These are phyloP conservation scores for Proliferodiscus dingleyae DNA, from an alignment of 2,329 filamentous ascomycete genomes.

Conservation along the genomic window DNA sequence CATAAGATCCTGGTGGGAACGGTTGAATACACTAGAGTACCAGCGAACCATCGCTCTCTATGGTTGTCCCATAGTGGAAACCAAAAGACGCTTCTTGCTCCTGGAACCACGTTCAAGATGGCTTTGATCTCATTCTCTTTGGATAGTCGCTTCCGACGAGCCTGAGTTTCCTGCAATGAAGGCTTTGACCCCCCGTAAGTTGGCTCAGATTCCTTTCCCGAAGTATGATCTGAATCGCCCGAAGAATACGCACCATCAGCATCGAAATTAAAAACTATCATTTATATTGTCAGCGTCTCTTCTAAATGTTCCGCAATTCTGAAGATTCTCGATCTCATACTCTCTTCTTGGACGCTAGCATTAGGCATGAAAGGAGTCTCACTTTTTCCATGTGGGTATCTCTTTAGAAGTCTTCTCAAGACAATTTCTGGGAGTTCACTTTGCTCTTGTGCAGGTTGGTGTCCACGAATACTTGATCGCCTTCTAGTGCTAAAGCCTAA, in stretches of 20 bases:
- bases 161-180: constrained; percentile 7
- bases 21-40: constrained; percentile 45
- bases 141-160: constrained; percentile 17
- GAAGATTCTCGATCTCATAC: too few relatives aligned
- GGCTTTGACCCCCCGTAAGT: constrained; percentile 1
- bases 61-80: constrained; percentile 45
- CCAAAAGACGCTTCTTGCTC: constrained; percentile 42
- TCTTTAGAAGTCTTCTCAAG: constrained; percentile 26
- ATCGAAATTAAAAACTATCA: constrained; percentile 28
- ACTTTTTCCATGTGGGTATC: constrained; percentile 29
- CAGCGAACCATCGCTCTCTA: constrained; percentile 44
- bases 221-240: constrained; percentile 22
- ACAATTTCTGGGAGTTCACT: constrained; percentile 22
- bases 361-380: neutral
- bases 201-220: constrained; percentile 6
- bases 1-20: constrained; percentile 40
- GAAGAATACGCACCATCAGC: constrained; percentile 24
- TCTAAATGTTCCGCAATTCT: too few relatives aligned
- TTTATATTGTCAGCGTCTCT: neutral
- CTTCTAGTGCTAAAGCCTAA: constrained; percentile 28
- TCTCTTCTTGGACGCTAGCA: too few relatives aligned
- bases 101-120: constrained; percentile 36
- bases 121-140: constrained; percentile 28
- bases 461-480: constrained; percentile 25
- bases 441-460: constrained; percentile 19